Conservation (phyloP, 2,329 filamentous ascomycete species). For the Fusarium duplospermum region DNA sequence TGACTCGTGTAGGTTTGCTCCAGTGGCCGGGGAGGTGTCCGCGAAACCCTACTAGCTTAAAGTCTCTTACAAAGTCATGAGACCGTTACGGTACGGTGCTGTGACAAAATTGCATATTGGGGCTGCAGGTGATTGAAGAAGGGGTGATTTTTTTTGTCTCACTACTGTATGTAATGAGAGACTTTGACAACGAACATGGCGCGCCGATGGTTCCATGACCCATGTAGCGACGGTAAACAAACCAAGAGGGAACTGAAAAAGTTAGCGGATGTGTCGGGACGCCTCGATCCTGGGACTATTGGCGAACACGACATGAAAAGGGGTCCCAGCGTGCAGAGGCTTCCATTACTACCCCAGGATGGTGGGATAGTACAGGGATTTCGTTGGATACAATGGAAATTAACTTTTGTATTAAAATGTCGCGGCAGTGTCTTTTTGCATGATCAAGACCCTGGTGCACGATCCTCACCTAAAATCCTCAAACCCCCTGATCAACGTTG, state of each 20-base stretch:
- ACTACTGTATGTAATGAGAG: not conserved
- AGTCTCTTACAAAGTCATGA: not conserved
- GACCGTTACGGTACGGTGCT: not conserved
- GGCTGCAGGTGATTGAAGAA: not conserved
- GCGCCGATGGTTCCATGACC: not conserved
- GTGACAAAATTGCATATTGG: not conserved
- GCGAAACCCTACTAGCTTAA: not conserved
- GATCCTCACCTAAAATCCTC: not conserved
- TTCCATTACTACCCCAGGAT: not conserved
- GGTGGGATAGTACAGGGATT: not conserved
- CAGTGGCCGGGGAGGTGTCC: not conserved
- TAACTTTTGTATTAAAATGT: not conserved
- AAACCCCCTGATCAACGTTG: not conserved
- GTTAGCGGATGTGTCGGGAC: not conserved
- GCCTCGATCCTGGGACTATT: not conserved
- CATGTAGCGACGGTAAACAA: not conserved
- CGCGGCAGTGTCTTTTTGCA: not conserved
- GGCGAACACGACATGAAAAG: not conserved
- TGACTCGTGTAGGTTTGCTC: not conserved
- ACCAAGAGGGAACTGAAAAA: not conserved
- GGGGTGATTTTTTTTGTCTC: not conserved
- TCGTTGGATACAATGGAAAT: not conserved
- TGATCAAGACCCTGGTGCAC: not conserved
- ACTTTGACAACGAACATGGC: not conserved
- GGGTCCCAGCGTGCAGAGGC: not conserved